Base-by-base conservation (phyloP, 371 early-diverging fungal species). In the Zychaea mexicana region DNA sequence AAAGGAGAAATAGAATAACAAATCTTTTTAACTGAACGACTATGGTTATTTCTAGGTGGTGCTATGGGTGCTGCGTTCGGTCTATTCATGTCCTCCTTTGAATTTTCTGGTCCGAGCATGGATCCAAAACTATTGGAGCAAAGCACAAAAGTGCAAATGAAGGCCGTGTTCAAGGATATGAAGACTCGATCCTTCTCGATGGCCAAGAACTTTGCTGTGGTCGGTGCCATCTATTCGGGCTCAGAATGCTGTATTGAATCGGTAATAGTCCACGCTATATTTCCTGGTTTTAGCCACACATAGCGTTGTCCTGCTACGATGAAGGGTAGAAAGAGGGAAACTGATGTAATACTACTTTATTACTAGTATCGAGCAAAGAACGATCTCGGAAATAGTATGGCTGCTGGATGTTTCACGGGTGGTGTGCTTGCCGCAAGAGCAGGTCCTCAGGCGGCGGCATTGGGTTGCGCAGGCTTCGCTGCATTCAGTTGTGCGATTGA, bases 401-500 rank as follows among this genome's bases (percentile, higher is more conserved):
- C 88, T 8, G 95, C 96, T 33, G 98, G 98, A 15, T 97, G 97
- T 74, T 78, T 96, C 46, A 95, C 98, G 31, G 98, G 98, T 42
- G 98, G 93, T 19, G 82, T 88, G 12, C 76, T 98, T 65, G 94
- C 94, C 17, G 89, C 90, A 9, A 86, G 83, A 74, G 85, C 89
- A 52, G 95, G 95, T 22, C 93, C 90, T 42, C 85, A 91, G 57
- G 93, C 91, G 10, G 85, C 88, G 66, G 85, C 84, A 1, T 72
- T 85, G 19, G 98, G 98, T 58, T 97, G 98, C 68, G 94, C 87
- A 30, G 93, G 95, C 26, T 97, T 98, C 82, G 97, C 96, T 2
- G 94, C 95, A 17, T 98, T 98, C 71, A 94, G 94, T 22, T 88
- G 90, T 10, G 96, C 94, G n/a, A 94, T 95, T 64, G 95, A 95